Evolutionary conservation across 495 filamentous ascomycete species (phyloP).

Genomic region (Apodospora peruviana): DNA sequence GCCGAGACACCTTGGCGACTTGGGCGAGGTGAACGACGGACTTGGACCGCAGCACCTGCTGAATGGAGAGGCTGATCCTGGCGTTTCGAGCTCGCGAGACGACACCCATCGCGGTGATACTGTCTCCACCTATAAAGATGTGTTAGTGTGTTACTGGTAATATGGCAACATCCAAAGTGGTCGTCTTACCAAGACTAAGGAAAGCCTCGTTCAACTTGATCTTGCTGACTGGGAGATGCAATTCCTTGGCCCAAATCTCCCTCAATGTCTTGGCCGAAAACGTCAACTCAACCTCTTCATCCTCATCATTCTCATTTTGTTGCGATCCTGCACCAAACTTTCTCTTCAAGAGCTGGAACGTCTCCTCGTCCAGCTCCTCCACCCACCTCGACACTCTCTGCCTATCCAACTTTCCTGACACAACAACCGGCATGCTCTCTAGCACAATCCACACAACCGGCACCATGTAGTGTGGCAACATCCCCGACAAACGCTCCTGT

Average conservation of each 20-base stretch:
- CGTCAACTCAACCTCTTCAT: conserved; percentile 10
- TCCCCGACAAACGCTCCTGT: neutral
- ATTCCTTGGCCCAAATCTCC: conserved; percentile 19
- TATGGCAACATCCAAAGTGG: conserved; percentile 1
- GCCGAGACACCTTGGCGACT: conserved; percentile 18
- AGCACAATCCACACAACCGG: conserved; percentile 27
- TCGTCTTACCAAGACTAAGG: conserved; percentile 27
- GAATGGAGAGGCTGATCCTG: conserved; percentile 22
- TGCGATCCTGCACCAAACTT: neutral
- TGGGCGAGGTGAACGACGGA: conserved; percentile 19
- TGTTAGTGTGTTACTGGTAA: neutral
- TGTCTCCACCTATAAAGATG: conserved; percentile 32
- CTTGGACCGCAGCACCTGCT: conserved; percentile 22
- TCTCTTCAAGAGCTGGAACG: neutral
- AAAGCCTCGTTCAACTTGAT: conserved; percentile 48
- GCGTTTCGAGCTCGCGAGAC: conserved; percentile 22
- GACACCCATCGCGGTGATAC: conserved; percentile 56
- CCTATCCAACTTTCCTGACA: conserved; percentile 18
- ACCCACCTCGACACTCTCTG: conserved; percentile 16
- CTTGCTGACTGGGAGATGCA: conserved; percentile 15
- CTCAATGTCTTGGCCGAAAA: conserved; percentile 6
- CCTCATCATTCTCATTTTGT: conserved; percentile 4
- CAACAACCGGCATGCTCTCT: conserved; percentile 14
- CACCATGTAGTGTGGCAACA: conserved; percentile 36
- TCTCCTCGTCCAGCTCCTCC: conserved; percentile 5